Conservation (phyloP, 2,329 filamentous ascomycete species). For the Dactylellina sp. region DNA sequence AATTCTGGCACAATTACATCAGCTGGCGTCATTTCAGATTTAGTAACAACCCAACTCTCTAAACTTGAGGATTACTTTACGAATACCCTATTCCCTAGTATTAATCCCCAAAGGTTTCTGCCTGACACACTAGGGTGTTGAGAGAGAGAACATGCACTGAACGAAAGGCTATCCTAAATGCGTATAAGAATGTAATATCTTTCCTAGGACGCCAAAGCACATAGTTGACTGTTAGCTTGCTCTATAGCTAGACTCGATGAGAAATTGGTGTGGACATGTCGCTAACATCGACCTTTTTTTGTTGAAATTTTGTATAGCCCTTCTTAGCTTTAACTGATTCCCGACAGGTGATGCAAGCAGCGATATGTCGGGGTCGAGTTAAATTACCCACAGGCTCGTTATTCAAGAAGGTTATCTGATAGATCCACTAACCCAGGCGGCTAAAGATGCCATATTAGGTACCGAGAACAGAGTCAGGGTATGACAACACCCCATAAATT, state of each 20-base stretch:
- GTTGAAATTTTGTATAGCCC: no score
- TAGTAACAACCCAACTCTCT: slow-evolving; percentile 10
- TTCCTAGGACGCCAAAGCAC: no score
- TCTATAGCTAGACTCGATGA: no score
- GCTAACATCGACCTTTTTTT: no score
- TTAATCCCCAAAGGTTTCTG: slow-evolving; percentile 32
- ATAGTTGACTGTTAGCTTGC: no score
- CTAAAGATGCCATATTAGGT: slow-evolving; percentile 1
- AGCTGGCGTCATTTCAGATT: slow-evolving; percentile 10
- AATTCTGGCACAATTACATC: background rate
- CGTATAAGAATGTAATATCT: slow-evolving; percentile 33
- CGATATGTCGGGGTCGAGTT: slow-evolving; percentile 3
- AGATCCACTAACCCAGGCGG: background rate
- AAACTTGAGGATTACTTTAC: slow-evolving; percentile 12
- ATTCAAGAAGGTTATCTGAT: background rate
- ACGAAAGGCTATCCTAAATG: slow-evolving; percentile 21
- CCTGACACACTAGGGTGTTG: slow-evolving; percentile 5
- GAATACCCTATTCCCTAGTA: slow-evolving; percentile 1
- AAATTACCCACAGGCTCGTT: background rate
- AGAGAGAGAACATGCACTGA: slow-evolving; percentile 25
- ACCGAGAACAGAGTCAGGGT: slow-evolving; percentile 17
- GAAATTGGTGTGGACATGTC: no score
- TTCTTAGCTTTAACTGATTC: slow-evolving; percentile 17
- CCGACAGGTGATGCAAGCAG: background rate
- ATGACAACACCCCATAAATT: slow-evolving; percentile 2